These are phyloP conservation scores for Pyricularia pennisetigena DNA, from an alignment of 2,329 filamentous ascomycete species.

Conservation along the genomic window DNA sequence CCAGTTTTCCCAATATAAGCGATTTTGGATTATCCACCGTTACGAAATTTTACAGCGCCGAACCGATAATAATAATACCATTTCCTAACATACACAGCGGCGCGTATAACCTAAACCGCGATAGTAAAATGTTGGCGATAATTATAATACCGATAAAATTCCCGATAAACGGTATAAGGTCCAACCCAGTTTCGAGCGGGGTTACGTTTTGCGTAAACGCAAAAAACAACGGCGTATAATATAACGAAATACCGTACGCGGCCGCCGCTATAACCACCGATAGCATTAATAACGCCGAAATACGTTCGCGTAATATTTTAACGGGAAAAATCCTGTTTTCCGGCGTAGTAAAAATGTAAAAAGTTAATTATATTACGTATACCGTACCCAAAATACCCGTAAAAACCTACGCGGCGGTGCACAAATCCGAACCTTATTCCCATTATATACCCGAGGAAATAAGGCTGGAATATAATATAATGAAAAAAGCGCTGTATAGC, in stretches of 20 bases:
- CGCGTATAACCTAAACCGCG: conserved; percentile 25
- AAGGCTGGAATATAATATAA: conserved; percentile 34
- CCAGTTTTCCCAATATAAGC: conserved; percentile 17
- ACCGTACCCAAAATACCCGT: conserved; percentile 30
- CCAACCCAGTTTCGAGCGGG: conserved; percentile 27
- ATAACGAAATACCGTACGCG: background rate
- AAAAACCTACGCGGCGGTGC: conserved; percentile 36
- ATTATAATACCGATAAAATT: conserved; percentile 17
- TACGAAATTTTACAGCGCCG: conserved; percentile 11
- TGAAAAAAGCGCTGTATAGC: conserved; percentile 20
- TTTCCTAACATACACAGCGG: conserved; percentile 19
- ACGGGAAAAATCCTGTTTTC: conserved; percentile 32
- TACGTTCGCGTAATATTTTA: background rate
- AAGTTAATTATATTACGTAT: conserved; percentile 36
- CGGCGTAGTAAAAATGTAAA: conserved; percentile 31
- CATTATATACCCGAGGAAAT: conserved; percentile 40
- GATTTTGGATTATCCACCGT: background rate
- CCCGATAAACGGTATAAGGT: conserved; percentile 31
- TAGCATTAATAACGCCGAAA: background rate
- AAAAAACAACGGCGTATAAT: background rate
- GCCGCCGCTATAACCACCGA: background rate
- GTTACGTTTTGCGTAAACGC: conserved; percentile 35
- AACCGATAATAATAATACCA: conserved; percentile 14
- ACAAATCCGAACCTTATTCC: conserved; percentile 32
- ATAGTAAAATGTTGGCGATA: conserved; percentile 24